Conservation (phyloP, 441 rosid genomes). For the Francoa sonchifolia region DNA sequence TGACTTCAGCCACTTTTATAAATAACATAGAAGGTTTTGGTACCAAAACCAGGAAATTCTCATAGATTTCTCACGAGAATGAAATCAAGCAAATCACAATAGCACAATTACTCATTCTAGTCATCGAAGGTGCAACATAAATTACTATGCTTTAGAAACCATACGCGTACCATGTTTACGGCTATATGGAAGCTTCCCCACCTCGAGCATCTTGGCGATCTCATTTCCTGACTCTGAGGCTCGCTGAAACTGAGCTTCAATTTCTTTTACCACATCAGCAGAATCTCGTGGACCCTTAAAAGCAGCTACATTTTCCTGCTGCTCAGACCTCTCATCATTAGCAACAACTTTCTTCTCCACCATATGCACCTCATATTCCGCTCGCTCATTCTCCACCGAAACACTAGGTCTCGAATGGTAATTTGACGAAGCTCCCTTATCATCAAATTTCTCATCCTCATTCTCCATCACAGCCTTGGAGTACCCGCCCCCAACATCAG, state of each 20-base stretch:
- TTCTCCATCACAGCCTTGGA: constrained; percentile 17
- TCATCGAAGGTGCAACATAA: no score
- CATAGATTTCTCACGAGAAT: no score
- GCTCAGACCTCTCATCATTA: constrained; percentile 28
- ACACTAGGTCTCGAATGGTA: constrained; percentile 53
- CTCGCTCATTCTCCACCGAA: constrained; percentile 21
- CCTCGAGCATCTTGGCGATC: constrained; percentile 75
- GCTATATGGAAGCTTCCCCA: constrained; percentile 60
- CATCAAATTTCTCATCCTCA: constrained; percentile 22
- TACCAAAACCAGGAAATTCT: no score
- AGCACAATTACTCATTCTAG: no score
- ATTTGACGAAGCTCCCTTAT: constrained; percentile 30
- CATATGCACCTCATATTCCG: constrained; percentile 39
- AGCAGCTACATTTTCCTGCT: constrained; percentile 25
- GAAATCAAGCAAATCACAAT: no score
- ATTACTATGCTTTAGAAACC: no score
- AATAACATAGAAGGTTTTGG: no score
- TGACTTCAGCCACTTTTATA: no score
- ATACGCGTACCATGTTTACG: constrained; percentile 69
- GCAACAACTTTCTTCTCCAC: constrained; percentile 60
- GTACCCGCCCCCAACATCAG: constrained; percentile 13
- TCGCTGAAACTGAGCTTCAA: constrained; percentile 53
- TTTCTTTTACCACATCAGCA: constrained; percentile 53
- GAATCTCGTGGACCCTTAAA: constrained; percentile 27
- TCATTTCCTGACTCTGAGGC: constrained; percentile 78